phyloP scores from a whole-genome alignment of 164 flowering plant genomes.

The Macadamia tetraphylla region DNA sequence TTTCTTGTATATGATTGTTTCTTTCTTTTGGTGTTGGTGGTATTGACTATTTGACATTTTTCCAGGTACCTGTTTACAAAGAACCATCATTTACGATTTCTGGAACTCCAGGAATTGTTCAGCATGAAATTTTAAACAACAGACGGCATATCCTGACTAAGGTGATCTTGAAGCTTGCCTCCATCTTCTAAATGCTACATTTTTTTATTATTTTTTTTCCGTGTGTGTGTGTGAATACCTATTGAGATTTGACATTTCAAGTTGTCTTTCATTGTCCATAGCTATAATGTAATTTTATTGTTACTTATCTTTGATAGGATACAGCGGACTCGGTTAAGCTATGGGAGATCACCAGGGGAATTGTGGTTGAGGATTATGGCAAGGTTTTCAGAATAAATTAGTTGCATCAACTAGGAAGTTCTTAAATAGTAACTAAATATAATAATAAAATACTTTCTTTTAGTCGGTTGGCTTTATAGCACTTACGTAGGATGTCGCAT shows the following conservation, averaged over 20 bases:
- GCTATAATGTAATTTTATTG: neutral
- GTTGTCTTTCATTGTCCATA: neutral
- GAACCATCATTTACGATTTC: conserved; percentile 64
- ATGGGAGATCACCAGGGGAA: conserved; percentile 93
- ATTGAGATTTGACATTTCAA: neutral
- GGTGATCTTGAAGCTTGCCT: conserved; percentile 34
- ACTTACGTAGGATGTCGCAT: neutral
- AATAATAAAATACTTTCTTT: neutral
- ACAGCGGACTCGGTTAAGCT: conserved; percentile 80
- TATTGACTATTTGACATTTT: conserved; percentile 6
- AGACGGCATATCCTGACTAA: conserved; percentile 90
- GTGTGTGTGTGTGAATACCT: neutral
- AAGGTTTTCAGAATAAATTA: conserved; percentile 38
- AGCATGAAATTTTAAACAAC: conserved; percentile 90
- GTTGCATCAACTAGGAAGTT: neutral
- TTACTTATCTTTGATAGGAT: conserved; percentile 42
- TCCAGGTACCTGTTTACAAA: conserved; percentile 73
- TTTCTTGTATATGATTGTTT: no score
- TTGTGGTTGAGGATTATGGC: conserved; percentile 88
- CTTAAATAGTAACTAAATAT: no score
- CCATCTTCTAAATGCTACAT: neutral
- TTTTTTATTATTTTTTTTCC: no score
- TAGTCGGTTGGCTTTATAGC: neutral
- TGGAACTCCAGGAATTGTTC: conserved; percentile 81
- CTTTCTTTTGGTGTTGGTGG: neutral